A percentile compares a stretch with the other conserved stretches of the same genome.
These are phyloP conservation scores for Lophiotrema nucula DNA, from an alignment of 495 filamentous ascomycete species.

Conservation along the genomic window DNA sequence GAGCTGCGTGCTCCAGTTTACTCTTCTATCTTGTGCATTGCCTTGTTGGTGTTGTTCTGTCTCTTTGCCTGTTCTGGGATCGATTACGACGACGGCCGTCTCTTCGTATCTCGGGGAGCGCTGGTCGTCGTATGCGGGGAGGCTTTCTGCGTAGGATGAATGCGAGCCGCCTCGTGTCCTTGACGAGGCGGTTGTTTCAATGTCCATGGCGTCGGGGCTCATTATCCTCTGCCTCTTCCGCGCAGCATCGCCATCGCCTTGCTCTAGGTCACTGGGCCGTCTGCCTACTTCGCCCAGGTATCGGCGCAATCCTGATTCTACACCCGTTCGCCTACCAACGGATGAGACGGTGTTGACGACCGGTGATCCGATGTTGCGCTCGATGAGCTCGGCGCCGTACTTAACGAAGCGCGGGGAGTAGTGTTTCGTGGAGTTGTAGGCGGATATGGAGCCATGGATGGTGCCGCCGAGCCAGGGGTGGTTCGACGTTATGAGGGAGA, in stretches of 20 bases:
- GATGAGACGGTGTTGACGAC: conserved; percentile 79
- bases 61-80: conserved; percentile 22
- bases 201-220: conserved; percentile 42
- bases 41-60: not conserved
- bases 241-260: conserved; percentile 48
- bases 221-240: conserved; percentile 66
- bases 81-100: conserved; percentile 35
- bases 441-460: conserved; percentile 75
- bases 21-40: conserved; percentile 36
- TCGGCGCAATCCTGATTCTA: conserved; percentile 78
- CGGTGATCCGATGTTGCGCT: conserved; percentile 74
- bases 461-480: conserved; percentile 77
- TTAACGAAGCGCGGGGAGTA: conserved; percentile 79
- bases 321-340: conserved; percentile 76
- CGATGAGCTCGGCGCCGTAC: conserved; percentile 79
- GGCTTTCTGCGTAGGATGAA: conserved; percentile 59
- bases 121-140: conserved; percentile 78
- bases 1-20: conserved; percentile 73
- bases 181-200: conserved; percentile 41
- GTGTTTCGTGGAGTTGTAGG: conserved; percentile 78
- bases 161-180: conserved; percentile 41
- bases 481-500: conserved; percentile 74
- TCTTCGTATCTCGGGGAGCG: conserved; percentile 71
- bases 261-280: conserved; percentile 42
- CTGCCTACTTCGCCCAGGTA: conserved; percentile 55